These are phyloP conservation scores for Nectriaceae sp. DNA, from an alignment of 2,329 filamentous ascomycete species.

Conservation along the genomic window DNA sequence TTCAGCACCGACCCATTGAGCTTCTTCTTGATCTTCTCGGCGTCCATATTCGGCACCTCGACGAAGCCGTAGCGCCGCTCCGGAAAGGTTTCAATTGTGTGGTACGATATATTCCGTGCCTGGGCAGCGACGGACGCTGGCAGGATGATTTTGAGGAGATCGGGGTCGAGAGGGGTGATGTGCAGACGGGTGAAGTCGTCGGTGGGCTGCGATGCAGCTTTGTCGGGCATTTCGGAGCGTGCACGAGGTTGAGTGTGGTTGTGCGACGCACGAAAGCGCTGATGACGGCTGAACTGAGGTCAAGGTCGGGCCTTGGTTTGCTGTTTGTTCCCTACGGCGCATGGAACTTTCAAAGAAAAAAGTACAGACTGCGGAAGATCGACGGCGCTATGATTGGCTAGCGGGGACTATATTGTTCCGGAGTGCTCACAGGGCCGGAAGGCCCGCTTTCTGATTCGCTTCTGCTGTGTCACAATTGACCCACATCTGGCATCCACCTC, in stretches of 20 bases:
- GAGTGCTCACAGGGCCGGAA: too few species aligned
- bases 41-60: conserved; percentile 77
- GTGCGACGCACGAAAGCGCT: conserved; percentile 18
- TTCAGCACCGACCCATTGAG: conserved; percentile 84
- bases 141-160: conserved; percentile 72
- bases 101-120: conserved; percentile 86
- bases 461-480: too few species aligned
- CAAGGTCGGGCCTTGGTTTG: conserved; percentile 7
- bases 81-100: conserved; percentile 82
- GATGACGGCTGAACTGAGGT: conserved; percentile 2
- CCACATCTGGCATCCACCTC: too few species aligned
- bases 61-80: conserved; percentile 90
- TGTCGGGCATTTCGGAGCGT: conserved; percentile 26
- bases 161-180: conserved; percentile 81
- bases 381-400: too few species aligned
- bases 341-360: conserved; percentile 21
- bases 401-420: too few species aligned
- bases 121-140: conserved; percentile 64
- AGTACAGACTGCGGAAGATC: too few species aligned
- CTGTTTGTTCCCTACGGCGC: conserved; percentile 10
- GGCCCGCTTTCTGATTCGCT: too few species aligned
- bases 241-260: conserved; percentile 8
- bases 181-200: conserved; percentile 59
- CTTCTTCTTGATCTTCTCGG: conserved; percentile 89
- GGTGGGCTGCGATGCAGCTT: conserved; percentile 11